Evolutionary conservation across 352 stramenopile genomes (phyloP).

Genomic region (Globisporangium mamillatum): DNA sequence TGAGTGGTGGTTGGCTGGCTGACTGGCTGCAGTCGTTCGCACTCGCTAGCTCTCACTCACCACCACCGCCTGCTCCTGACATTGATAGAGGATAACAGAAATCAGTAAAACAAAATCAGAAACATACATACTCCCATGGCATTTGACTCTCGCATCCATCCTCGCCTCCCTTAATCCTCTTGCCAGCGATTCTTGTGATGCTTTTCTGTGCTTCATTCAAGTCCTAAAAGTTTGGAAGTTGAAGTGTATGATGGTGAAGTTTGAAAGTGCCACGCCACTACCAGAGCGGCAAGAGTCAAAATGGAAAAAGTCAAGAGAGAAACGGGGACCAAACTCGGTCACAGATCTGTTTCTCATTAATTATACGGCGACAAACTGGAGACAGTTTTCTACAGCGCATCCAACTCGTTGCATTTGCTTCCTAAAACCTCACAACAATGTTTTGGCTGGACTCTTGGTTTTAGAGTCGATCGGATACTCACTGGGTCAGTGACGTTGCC

Average conservation of each 20-base stretch:
- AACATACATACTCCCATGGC: neutral
- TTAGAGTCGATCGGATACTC: neutral
- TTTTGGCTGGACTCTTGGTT: neutral
- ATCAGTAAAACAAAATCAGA: conserved; percentile 9
- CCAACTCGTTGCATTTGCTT: neutral
- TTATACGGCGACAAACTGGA: neutral
- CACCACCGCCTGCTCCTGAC: conserved; percentile 4
- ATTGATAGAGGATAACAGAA: conserved; percentile 8
- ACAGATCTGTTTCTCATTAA: neutral
- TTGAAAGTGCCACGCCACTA: neutral
- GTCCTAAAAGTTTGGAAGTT: neutral
- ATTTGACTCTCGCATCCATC: neutral
- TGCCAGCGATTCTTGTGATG: neutral
- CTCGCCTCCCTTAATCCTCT: neutral
- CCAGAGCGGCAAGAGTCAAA: neutral
- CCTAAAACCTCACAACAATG: neutral
- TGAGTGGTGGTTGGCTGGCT: conserved; percentile 1
- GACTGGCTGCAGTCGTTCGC: neutral
- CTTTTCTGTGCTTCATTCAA: neutral
- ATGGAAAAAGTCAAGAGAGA: neutral
- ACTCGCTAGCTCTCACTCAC: neutral
- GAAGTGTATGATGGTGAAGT: neutral
- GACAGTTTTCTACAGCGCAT: neutral
- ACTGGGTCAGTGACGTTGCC: neutral
- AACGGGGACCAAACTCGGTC: neutral